Percentiles rank a stretch among this genome's conserved stretches.
Conservation (phyloP, 192 early-diverging fungal species). For the Chytriomyces confervae region DNA sequence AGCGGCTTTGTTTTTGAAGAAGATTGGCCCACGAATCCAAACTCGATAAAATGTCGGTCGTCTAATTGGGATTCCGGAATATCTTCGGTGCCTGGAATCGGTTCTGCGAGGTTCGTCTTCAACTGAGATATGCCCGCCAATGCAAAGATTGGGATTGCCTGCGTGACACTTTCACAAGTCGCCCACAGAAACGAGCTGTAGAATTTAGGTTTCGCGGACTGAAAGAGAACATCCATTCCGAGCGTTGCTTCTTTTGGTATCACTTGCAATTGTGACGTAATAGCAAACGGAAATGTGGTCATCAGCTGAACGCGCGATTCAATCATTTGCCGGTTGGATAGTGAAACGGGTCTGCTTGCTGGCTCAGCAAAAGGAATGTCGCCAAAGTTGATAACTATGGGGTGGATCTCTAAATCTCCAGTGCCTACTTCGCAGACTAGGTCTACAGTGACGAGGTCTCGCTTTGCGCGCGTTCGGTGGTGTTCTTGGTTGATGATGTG, state of each 20-base stretch:
- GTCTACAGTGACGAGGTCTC: conserved; percentile 32
- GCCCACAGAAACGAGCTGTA: conserved; percentile 43
- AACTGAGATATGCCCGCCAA: conserved; percentile 42
- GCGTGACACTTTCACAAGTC: conserved; percentile 28
- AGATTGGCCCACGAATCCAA: conserved; percentile 48
- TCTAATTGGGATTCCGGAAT: conserved; percentile 20
- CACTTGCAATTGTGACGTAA: not conserved
- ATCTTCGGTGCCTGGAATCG: conserved; percentile 21
- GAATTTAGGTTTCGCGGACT: conserved; percentile 33
- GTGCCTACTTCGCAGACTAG: conserved; percentile 48
- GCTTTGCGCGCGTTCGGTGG: conserved; percentile 40
- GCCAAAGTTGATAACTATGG: conserved; percentile 52
- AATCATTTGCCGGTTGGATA: conserved; percentile 49
- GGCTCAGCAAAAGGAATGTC: conserved; percentile 45
- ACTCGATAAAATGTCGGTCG: conserved; percentile 45
- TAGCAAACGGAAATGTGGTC: conserved; percentile 37
- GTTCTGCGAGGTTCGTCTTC: conserved; percentile 42
- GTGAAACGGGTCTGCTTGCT: conserved; percentile 12
- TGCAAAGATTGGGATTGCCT: conserved; percentile 46
- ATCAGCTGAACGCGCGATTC: conserved; percentile 22
- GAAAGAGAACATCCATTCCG: conserved; percentile 32
- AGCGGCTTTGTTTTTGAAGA: conserved; percentile 46
- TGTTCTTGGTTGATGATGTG: conserved; percentile 48
- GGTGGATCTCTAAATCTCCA: conserved; percentile 36
- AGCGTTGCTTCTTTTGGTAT: conserved; percentile 10